Conservation (phyloP, 805 yeast species). For the Lachancea waltii region DNA sequence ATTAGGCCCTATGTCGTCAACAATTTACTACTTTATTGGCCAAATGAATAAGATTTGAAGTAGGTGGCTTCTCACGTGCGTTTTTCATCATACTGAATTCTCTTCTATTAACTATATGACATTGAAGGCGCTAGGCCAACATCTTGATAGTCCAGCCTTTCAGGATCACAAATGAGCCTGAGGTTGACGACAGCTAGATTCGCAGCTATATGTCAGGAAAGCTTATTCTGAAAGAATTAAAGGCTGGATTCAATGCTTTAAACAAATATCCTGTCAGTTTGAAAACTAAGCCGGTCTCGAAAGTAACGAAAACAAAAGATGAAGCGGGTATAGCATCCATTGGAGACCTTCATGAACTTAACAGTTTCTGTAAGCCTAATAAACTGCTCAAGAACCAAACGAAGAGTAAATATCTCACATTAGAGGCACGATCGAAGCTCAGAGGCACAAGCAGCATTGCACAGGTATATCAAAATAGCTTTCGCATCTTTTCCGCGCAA, state of each 20-base stretch:
- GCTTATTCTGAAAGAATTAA: constrained; percentile 4
- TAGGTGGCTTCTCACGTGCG: no score
- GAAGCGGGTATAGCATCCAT: background rate
- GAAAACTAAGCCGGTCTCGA: constrained; percentile 3
- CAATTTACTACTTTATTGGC: no score
- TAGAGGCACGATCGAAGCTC: constrained; percentile 6
- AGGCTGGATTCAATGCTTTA: constrained; percentile 1
- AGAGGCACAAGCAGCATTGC: constrained; percentile 8
- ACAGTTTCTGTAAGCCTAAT: constrained; percentile 5
- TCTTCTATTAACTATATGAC: no score
- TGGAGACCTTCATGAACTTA: background rate
- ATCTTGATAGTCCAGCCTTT: no score
- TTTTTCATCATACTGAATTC: no score
- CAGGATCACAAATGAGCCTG: no score
- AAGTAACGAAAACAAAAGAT: background rate
- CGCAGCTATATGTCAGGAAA: constrained; percentile 2
- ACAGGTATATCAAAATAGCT: constrained; percentile 8
- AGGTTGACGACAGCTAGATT: background rate
- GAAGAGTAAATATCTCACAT: background rate
- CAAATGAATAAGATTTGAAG: no score
- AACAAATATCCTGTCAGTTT: constrained; percentile 2
- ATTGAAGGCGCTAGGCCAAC: no score
- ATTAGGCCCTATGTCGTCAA: no score
- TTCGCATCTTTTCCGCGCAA: constrained; percentile 7
- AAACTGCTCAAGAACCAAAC: background rate